These are phyloP conservation scores for Atkinsonella hypoxylon DNA, from an alignment of 2,329 filamentous ascomycete species.

Conservation along the genomic window DNA sequence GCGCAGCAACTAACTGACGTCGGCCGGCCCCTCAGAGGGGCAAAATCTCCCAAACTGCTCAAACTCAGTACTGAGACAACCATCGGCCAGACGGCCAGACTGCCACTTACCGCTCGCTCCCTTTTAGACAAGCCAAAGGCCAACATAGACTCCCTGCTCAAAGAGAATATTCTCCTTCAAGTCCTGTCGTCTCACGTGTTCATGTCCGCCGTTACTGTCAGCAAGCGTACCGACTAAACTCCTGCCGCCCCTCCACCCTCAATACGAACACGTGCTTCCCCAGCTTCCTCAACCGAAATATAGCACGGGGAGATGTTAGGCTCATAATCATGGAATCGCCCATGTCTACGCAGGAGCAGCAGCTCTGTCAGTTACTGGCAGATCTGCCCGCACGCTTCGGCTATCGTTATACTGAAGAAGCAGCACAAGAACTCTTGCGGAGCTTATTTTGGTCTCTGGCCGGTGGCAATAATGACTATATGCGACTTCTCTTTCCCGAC, in stretches of 20 bases:
- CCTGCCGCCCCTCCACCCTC: slow-evolving; percentile 1
- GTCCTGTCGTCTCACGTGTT: background rate
- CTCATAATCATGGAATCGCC: slow-evolving; percentile 34
- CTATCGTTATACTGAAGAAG: slow-evolving; percentile 64
- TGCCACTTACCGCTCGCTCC: background rate
- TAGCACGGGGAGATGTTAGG: slow-evolving; percentile 14
- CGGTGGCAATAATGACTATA: slow-evolving; percentile 58
- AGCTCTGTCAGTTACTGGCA: slow-evolving; percentile 73
- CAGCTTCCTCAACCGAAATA: background rate
- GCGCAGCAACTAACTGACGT: slow-evolving; percentile 1
- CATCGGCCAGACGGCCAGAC: background rate
- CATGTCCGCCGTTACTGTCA: slow-evolving; percentile 1
- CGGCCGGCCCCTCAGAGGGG: slow-evolving; percentile 1
- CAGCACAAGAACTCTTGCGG: slow-evolving; percentile 59
- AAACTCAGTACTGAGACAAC: background rate
- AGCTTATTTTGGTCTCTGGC: slow-evolving; percentile 82
- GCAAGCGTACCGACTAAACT: slow-evolving; percentile 9
- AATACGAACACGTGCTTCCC: background rate
- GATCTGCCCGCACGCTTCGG: slow-evolving; percentile 61
- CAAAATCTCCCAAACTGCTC: background rate
- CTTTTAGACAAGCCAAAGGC: background rate
- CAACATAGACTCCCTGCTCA: background rate
- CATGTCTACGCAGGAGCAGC: slow-evolving; percentile 60
- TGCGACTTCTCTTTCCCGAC: slow-evolving; percentile 71
- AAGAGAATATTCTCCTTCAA: background rate